These are phyloP conservation scores for Grosmannia clavigera DNA, from an alignment of 2,329 filamentous ascomycete genomes.

Conservation along the genomic window DNA sequence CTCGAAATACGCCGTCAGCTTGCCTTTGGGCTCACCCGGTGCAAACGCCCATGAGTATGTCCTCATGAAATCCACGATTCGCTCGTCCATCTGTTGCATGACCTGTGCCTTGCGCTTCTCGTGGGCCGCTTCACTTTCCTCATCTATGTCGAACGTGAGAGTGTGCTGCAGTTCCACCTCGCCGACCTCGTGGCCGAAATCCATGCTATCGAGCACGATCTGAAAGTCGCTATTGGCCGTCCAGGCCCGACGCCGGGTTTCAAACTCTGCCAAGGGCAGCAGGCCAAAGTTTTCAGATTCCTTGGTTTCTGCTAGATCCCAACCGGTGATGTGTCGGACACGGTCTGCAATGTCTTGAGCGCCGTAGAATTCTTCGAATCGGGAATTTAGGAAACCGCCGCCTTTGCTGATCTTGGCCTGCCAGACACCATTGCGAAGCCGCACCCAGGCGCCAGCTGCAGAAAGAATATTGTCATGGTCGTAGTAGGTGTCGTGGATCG, in stretches of 20 bases:
- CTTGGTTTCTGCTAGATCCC: background rate
- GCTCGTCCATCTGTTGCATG: slow-evolving; percentile 1
- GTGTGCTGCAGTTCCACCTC: slow-evolving; percentile 2
- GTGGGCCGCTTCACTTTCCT: background rate
- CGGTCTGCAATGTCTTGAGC: background rate
- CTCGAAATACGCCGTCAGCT: slow-evolving; percentile 3
- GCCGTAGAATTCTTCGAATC: background rate
- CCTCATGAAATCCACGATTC: background rate
- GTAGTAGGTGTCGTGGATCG: slow-evolving; percentile 1
- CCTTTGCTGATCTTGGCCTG: background rate
- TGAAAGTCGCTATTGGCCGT: background rate
- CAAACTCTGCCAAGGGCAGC: background rate
- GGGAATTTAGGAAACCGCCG: background rate
- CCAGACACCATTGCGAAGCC: slow-evolving; percentile 1
- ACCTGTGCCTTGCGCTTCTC: background rate
- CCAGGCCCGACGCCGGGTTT: background rate
- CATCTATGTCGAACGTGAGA: background rate
- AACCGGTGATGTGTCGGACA: background rate
- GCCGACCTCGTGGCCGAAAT: slow-evolving; percentile 3
- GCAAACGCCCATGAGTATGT: slow-evolving; percentile 1
- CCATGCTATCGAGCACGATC: slow-evolving; percentile 2
- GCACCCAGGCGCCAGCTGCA: background rate
- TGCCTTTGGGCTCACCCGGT: slow-evolving; percentile 1
- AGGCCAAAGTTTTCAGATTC: background rate
- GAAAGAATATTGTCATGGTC: background rate